Base-by-base conservation (phyloP, 1,284 basidiomycete genomes). In the Garcileccinum viscosum region DNA sequence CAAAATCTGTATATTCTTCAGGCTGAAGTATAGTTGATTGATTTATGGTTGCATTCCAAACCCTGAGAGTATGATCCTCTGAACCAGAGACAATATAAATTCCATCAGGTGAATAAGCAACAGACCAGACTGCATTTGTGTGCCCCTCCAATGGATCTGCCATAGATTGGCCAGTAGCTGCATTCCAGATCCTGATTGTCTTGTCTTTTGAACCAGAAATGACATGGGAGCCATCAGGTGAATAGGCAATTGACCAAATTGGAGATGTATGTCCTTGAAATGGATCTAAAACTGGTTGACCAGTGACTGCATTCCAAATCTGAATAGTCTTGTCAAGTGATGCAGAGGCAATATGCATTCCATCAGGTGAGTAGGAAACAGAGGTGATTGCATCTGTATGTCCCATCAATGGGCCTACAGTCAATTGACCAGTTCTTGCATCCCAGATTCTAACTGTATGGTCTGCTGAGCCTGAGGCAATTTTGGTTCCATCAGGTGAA, bases 61-160 rank as follows among this genome's bases (percentile, higher is more conserved):
- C 24, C 15, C 50, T 27, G 50, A 53, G 50, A 53, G 27, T 32
- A 7, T 58, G 56, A 33, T 58, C 56, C 11, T 53, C 50, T 53
- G 50, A 53, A 32, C 56, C 56, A 58, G 56, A 58, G 56, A 58
- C 56, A 58, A 58, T 33, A 58, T 58, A 22, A 32, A 17, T 58
- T 17, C 56, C 56, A 58, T 58, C 56, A 58, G 11, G 32, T 58
- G 56, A 58, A 58, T 58, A 58, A 58, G 56, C 56, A 58, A 58
- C 56, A 58, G 56, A 58, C 56, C 56, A 58, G 56, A 58, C 32
- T 32, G 56, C 12, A 32, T 12, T 3, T 33, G 32, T 33, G 14
- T 58, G 56, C 27, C 32, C 27, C 32, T 58, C 30, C 27, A 33
- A 33, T 33, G 22, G 32, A 33, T 22, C 30, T 33, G 30, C 32